phyloP scores from a whole-genome alignment of 495 filamentous ascomycete genomes.

The Daldinia bambusicola region DNA sequence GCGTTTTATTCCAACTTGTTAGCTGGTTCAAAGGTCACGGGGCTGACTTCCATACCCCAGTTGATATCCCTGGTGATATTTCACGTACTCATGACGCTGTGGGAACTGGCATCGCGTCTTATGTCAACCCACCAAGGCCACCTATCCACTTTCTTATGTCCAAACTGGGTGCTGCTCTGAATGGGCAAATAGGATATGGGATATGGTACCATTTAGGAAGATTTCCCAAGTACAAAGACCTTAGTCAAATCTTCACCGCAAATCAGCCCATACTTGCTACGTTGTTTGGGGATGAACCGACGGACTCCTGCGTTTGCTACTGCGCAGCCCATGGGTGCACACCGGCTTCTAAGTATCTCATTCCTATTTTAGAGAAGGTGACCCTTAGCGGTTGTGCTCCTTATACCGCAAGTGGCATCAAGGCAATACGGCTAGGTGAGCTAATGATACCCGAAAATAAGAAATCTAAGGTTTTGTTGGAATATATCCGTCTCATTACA shows the following conservation, averaged over 20 bases:
- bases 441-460: background rate
- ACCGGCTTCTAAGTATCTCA: background rate
- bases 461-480: background rate
- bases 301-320: background rate
- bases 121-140: background rate
- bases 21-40: slow-evolving; percentile 26
- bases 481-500: background rate
- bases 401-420: too few relatives aligned
- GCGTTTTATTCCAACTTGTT: too few relatives aligned
- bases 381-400: too few relatives aligned
- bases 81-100: background rate
- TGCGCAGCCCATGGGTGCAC: background rate
- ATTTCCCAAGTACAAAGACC: too few relatives aligned
- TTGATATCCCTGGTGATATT: background rate
- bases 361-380: background rate
- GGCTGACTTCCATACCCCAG: slow-evolving; percentile 6
- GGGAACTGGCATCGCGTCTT: background rate
- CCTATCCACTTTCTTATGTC: background rate
- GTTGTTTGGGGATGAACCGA: background rate
- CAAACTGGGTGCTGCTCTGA: background rate
- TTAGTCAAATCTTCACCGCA: background rate
- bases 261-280: background rate
- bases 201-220: too few relatives aligned
- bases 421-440: background rate
- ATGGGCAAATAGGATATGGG: background rate